phyloP scores from a whole-genome alignment of 345 rosid species.

The Clarkia xantiana region DNA sequence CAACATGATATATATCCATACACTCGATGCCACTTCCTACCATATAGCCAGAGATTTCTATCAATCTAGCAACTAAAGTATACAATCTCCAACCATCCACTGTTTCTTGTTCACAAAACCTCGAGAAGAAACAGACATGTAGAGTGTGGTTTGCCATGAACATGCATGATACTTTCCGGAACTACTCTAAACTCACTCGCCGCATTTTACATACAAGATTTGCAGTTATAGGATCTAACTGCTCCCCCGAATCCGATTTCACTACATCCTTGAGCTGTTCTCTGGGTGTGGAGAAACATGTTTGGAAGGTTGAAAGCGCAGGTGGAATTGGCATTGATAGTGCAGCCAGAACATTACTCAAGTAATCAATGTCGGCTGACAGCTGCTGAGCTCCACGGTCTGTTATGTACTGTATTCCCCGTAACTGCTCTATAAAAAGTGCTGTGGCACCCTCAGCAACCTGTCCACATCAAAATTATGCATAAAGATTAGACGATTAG shows the following conservation, averaged over 20 bases:
- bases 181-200: conserved; percentile 58
- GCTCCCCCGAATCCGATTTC: conserved; percentile 56
- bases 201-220: conserved; percentile 84
- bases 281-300: conserved; percentile 73
- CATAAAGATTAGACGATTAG: background rate
- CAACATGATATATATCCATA: no score
- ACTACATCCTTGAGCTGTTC: conserved; percentile 57
- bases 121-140: background rate
- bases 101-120: no score
- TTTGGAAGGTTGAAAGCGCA: conserved; percentile 62
- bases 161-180: background rate
- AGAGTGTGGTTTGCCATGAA: no score
- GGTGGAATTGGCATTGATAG: conserved; percentile 76
- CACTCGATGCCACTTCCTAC: no score
- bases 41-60: no score
- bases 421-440: conserved; percentile 81
- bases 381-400: conserved; percentile 94
- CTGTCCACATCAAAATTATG: conserved; percentile 18
- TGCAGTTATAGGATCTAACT: conserved; percentile 69
- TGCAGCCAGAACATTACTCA: conserved; percentile 92
- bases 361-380: conserved; percentile 77
- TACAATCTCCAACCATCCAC: no score
- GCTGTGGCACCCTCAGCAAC: conserved; percentile 95
- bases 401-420: conserved; percentile 76
- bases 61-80: no score